These are phyloP conservation scores for Gardenia jasminoides DNA, from an alignment of 257 asterid genomes.

Conservation along the genomic window DNA sequence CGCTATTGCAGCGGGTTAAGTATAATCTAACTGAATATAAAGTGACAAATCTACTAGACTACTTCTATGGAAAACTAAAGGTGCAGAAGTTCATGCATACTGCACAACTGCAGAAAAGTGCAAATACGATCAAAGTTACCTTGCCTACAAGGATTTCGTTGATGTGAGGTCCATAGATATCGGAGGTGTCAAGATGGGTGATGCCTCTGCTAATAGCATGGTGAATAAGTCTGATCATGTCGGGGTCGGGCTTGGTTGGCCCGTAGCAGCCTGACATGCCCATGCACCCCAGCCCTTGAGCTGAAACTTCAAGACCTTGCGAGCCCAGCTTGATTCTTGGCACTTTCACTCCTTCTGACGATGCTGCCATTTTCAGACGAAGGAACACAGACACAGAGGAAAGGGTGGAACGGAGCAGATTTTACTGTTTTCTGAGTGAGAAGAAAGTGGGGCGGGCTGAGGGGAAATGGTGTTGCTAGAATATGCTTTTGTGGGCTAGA, in stretches of 20 bases:
- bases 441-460: no score
- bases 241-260: conserved; percentile 42
- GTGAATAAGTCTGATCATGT: conserved; percentile 44
- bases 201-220: conserved; percentile 37
- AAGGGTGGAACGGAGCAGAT: no score
- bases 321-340: conserved; percentile 39
- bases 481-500: no score
- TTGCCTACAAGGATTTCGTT: conserved; percentile 44
- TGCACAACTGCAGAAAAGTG: no score
- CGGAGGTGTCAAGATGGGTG: conserved; percentile 42
- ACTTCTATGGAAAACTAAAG: no score
- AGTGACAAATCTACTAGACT: no score
- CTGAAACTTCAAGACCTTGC: conserved; percentile 37
- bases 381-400: no score
- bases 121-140: conserved; percentile 1
- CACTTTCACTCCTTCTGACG: background rate
- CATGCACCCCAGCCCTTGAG: conserved; percentile 49
- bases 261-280: conserved; percentile 44
- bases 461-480: no score
- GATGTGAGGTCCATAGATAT: conserved; percentile 39
- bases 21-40: no score
- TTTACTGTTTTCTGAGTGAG: no score
- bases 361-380: conserved; percentile 10
- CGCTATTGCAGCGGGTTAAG: no score
- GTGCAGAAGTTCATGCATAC: no score